Evolutionary conservation across 345 rosid species (phyloP), one percentile per base, ranked within the genome.

Genomic region (Barbarea vulgaris): DNA sequence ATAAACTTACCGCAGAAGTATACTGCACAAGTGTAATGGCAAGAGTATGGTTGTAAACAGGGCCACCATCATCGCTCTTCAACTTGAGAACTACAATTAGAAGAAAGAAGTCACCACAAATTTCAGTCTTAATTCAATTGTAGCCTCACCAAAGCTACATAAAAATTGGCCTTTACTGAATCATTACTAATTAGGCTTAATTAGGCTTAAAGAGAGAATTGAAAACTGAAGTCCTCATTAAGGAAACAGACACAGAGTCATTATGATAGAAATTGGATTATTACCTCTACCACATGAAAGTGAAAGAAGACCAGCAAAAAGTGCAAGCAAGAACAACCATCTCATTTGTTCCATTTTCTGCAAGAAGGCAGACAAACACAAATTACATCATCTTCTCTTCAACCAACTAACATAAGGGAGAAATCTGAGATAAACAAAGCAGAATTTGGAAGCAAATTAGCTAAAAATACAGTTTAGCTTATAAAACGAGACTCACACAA

Each of bases 21-120:
- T 95, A 95, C 80, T 95, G 93, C 74, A 92, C 99, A 76, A 92
- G 69, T 67, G 87, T 90, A 0, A 74, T 78, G 59, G 96, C 91
- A 60, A 90, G 96, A 5, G 97, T 90, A 79, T 86, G 97, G 81
- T 94, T 94, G 86, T 88, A 94, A 78, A 67, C 69, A 47, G 81
- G 81, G 19, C 27, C 30, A 75, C 30, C 42, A 69, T 83, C 76
- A 56, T 72, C 66, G 42, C 69, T 77, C 81, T 81, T 85, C 48
- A 81, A 66, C 73, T 67, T 80, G 15, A 94, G 78, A 61, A 85
- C 97, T 90, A 82, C 73, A 78, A 14, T 22, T 4, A 21, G 7
- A 28, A 25, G 74, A 78, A 25, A 52, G 14, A 69, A 71, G 30
- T 33, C 17, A 76, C 18, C 30, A 31, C 33, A 60, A 31, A 24